These are phyloP conservation scores for Nicotiana obtusifolia DNA, from an alignment of 257 asterid genomes.

Conservation along the genomic window DNA sequence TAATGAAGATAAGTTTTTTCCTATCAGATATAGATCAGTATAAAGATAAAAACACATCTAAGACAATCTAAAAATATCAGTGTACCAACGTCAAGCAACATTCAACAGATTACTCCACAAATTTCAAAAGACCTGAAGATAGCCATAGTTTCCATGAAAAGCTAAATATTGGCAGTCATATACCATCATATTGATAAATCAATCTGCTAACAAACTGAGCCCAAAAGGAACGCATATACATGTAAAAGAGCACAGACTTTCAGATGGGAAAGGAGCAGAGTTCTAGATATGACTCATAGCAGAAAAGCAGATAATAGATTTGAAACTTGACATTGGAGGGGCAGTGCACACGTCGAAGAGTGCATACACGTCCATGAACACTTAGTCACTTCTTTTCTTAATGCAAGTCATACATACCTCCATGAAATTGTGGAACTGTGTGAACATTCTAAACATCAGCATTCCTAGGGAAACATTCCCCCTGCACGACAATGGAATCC, in stretches of 20 bases:
- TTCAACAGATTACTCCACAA: neutral
- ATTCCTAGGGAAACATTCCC: conserved; percentile 58
- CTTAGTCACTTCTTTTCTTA: neutral
- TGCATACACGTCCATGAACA: neutral
- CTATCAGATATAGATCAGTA: neutral
- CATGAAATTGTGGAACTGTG: conserved; percentile 97
- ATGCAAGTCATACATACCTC: conserved; percentile 46
- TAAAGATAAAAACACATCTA: neutral
- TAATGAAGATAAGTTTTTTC: neutral
- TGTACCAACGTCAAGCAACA: neutral
- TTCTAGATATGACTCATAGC: neutral
- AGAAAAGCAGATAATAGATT: neutral
- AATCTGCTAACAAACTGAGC: neutral
- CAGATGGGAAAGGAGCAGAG: neutral
- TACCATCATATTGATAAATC: neutral
- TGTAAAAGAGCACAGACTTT: neutral
- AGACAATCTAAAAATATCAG: neutral
- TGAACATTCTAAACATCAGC: conserved; percentile 95
- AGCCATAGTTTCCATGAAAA: neutral
- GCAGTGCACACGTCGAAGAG: neutral
- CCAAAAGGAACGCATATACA: neutral
- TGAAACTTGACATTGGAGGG: neutral
- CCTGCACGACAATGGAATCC: conserved; percentile 38
- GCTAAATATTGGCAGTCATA: conserved; percentile 1
- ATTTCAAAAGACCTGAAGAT: neutral